A percentile compares a stretch with the other conserved stretches of the same genome.
These are phyloP conservation scores for Trichoderma sp. DNA, from an alignment of 2,329 filamentous ascomycete genomes.

Conservation along the genomic window DNA sequence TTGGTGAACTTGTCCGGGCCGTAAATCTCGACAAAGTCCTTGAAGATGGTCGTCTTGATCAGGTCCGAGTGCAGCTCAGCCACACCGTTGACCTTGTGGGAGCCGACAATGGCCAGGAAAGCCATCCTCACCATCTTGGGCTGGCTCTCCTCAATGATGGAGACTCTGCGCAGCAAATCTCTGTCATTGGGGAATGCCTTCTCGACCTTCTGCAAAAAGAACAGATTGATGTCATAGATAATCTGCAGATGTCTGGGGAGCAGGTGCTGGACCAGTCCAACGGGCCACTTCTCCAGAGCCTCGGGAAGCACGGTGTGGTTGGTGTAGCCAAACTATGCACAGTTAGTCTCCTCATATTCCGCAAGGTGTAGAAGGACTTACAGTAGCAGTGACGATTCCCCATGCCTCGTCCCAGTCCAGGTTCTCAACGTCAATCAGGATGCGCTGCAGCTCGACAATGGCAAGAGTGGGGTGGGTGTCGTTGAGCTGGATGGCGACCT, in stretches of 20 bases:
- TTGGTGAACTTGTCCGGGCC: conserved; percentile 98
- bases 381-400: conserved; percentile 72
- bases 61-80: conserved; percentile 96
- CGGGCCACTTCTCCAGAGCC: conserved; percentile 97
- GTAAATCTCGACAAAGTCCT: conserved; percentile 94
- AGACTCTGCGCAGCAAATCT: conserved; percentile 83
- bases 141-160: conserved; percentile 94
- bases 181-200: conserved; percentile 86
- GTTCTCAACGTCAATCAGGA: conserved; percentile 85
- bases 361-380: conserved; percentile 41
- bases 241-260: conserved; percentile 94
- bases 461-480: conserved; percentile 97
- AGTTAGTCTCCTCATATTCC: not conserved
- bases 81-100: conserved; percentile 98
- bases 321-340: conserved; percentile 89
- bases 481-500: conserved; percentile 96
- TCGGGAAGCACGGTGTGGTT: conserved; percentile 98
- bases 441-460: conserved; percentile 92
- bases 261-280: conserved; percentile 87
- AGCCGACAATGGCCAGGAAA: conserved; percentile 89
- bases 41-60: conserved; percentile 99
- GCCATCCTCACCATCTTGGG: conserved; percentile 99
- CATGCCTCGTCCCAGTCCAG: conserved; percentile 93
- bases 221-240: conserved; percentile 97
- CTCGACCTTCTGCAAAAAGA: conserved; percentile 89